phyloP scores from a whole-genome alignment of 2,329 filamentous ascomycete genomes.

The Trichoderma citrinoviride region DNA sequence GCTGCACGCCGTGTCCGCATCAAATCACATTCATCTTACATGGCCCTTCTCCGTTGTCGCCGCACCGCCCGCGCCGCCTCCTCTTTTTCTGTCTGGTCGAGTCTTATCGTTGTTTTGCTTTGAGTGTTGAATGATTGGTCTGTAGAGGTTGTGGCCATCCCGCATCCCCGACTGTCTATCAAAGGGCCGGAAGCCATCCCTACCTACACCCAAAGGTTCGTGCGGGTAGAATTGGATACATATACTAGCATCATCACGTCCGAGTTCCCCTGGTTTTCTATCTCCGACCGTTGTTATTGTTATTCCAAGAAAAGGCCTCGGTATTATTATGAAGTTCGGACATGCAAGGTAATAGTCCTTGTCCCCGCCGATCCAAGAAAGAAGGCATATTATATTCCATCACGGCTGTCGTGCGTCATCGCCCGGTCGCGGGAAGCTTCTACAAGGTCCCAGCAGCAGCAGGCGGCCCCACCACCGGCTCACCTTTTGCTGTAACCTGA shows the following conservation, averaged over 20 bases:
- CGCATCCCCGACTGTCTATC: no score
- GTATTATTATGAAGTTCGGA: no score
- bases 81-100: not conserved
- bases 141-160: no score
- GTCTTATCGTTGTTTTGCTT: no score
- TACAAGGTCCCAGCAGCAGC: slow-evolving; percentile 33
- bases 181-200: no score
- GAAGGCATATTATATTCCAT: not conserved
- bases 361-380: not conserved
- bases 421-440: slow-evolving; percentile 29
- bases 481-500: not conserved
- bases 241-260: not conserved
- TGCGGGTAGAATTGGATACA: no score
- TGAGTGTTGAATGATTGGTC: no score
- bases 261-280: not conserved
- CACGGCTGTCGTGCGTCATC: slow-evolving; percentile 17
- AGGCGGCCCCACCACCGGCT: slow-evolving; percentile 14
- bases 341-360: no score
- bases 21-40: not conserved
- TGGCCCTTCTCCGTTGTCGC: not conserved
- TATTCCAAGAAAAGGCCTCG: no score
- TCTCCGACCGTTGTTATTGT: not conserved
- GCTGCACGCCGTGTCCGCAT: not conserved
- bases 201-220: no score
- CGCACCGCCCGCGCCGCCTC: not conserved